These are phyloP conservation scores for Cryptosporidium meleagridis DNA, from an alignment of 169 alveolate genomes.

Conservation along the genomic window DNA sequence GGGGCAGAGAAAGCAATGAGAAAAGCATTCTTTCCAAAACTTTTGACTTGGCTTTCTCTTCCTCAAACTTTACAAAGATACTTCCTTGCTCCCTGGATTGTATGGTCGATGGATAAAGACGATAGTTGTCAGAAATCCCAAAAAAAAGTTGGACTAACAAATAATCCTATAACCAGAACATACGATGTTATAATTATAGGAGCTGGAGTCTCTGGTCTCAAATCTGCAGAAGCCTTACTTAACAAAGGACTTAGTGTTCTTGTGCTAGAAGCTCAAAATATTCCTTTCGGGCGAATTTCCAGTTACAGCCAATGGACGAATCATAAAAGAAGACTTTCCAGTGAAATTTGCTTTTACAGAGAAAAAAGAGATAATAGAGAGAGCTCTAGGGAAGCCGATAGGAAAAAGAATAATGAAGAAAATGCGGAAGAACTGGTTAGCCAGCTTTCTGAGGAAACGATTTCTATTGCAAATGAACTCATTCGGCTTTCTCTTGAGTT, in stretches of 20 bases:
- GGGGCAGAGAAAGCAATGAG: slow-evolving; percentile 73
- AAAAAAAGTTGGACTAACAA: not conserved
- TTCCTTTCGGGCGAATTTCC: slow-evolving; percentile 57
- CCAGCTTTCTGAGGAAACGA: slow-evolving; percentile 21
- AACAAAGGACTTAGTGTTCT: slow-evolving; percentile 29
- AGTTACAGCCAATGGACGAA: slow-evolving; percentile 55
- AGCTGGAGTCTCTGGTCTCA: slow-evolving; percentile 63
- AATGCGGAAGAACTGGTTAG: not conserved
- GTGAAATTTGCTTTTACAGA: slow-evolving; percentile 24
- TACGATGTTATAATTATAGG: slow-evolving; percentile 61
- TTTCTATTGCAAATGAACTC: slow-evolving; percentile 30
- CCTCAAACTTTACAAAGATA: slow-evolving; percentile 61
- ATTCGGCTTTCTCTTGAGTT: slow-evolving; percentile 45
- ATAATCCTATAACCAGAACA: slow-evolving; percentile 17
- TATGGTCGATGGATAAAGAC: slow-evolving; percentile 72
- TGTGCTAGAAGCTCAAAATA: slow-evolving; percentile 46
- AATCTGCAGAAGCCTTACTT: slow-evolving; percentile 37
- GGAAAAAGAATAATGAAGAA: not conserved
- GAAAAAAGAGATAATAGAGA: not conserved
- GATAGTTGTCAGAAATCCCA: slow-evolving; percentile 6
- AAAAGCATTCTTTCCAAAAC: slow-evolving; percentile 59
- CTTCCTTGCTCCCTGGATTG: slow-evolving; percentile 73
- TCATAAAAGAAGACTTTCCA: slow-evolving; percentile 24
- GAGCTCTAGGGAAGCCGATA: not conserved
- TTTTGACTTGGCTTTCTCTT: slow-evolving; percentile 67